phyloP scores from a whole-genome alignment of 208 protist genomes.

The Trypanosoma vivax region DNA sequence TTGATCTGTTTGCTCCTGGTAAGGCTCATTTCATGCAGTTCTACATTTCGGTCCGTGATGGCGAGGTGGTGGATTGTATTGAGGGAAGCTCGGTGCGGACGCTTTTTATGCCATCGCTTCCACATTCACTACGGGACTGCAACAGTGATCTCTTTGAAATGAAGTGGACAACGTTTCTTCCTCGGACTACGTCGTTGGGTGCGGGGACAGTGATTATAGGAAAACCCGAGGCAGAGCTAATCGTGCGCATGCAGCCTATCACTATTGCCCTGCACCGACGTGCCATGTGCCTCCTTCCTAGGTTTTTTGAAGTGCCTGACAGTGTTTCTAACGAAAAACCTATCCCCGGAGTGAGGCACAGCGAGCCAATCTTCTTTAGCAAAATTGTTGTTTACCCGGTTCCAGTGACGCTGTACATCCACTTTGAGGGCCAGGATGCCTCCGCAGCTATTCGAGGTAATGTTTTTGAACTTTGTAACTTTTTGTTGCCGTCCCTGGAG shows the following conservation, averaged over 20 bases:
- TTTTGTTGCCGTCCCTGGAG: slow-evolving; percentile 18
- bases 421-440: slow-evolving; percentile 27
- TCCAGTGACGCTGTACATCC: slow-evolving; percentile 40
- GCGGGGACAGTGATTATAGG: slow-evolving; percentile 14
- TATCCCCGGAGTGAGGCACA: background rate
- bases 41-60: slow-evolving; percentile 32
- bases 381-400: slow-evolving; percentile 43
- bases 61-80: slow-evolving; percentile 53
- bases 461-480: slow-evolving; percentile 23
- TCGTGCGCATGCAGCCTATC: slow-evolving; percentile 45
- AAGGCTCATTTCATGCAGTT: slow-evolving; percentile 37
- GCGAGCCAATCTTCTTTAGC: slow-evolving; percentile 39
- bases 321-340: slow-evolving; percentile 1
- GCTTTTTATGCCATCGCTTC: slow-evolving; percentile 36
- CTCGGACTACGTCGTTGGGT: slow-evolving; percentile 10
- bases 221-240: slow-evolving; percentile 27
- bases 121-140: slow-evolving; percentile 11
- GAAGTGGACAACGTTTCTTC: slow-evolving; percentile 27
- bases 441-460: slow-evolving; percentile 1
- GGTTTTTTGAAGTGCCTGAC: slow-evolving; percentile 20
- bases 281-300: slow-evolving; percentile 15
- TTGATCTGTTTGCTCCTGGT: slow-evolving; percentile 36
- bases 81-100: slow-evolving; percentile 40
- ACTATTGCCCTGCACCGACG: slow-evolving; percentile 28
- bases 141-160: slow-evolving; percentile 24